Evolutionary conservation across 2,329 filamentous ascomycete species (phyloP), one percentile per base, ranked within the genome.

Genomic region (Fusarium sororula): DNA sequence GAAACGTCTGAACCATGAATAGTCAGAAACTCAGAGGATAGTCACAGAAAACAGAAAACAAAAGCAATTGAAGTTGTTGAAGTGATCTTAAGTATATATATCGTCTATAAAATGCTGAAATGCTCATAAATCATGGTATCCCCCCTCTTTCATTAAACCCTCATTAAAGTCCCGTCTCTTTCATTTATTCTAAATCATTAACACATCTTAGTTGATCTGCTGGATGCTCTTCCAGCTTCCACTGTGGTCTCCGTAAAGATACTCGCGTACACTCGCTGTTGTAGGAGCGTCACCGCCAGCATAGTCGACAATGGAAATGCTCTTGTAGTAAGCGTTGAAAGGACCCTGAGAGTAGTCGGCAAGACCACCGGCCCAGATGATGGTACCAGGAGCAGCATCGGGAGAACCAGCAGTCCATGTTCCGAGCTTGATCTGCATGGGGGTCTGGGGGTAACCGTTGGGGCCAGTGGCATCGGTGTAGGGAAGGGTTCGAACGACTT

Each of bases 401-500:
- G 83, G 81, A 75, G 86, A 82, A 45, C 89, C 89, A 47, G 85
- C 89, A 45, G 89, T 87, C 91, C 92, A 93, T 74, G 89, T 88
- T 70, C 92, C 92, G 39, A 94, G 82, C 82, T 90, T 91, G 79
- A 94, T 80, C 81, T 91, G 89, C 89, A 92, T 91, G 58, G 92
- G 92, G 10, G 91, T 93, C 85, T 94, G 92, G 51, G 92, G 47
- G 12, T 50, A 50, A 5, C 47, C 47, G 3, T 50, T 14, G 22
- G 47, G 22, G 1, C 47, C 47, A 0, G 47, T 81, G 62, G 91
- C 91, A 55, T 93, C 88, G 17, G 81, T 83, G 73, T 88, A 89
- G 59, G 83, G 85, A 66, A 94, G 84, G 24, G 89, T 90, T 73
- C 92, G 91, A 50, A 94, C 85, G 28, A 85, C 80, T 11, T 80